Conservation (phyloP, 441 rosid genomes). For the Jatropha multifida region DNA sequence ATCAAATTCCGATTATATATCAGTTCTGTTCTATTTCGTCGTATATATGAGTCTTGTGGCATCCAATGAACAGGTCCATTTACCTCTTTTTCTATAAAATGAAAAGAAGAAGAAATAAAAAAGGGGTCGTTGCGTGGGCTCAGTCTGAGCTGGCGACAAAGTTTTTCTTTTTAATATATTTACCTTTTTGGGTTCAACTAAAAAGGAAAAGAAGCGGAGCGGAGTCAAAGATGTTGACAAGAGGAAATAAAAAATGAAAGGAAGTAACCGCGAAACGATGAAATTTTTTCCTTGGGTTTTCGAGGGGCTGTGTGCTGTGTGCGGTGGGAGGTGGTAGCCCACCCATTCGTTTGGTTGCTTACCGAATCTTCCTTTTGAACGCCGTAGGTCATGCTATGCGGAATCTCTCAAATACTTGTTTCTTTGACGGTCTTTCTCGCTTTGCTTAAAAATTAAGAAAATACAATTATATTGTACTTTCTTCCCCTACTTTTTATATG, state of each 20-base stretch:
- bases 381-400: conserved; percentile 28
- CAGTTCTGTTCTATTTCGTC: no score
- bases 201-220: neutral
- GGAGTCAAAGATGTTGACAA: conserved; percentile 38
- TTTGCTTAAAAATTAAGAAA: neutral
- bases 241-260: neutral
- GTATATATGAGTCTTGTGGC: no score
- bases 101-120: neutral
- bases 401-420: neutral
- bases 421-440: neutral
- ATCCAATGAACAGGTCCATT: no score
- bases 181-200: neutral
- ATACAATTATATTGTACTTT: no score
- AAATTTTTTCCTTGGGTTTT: conserved; percentile 21
- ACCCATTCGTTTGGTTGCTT: neutral
- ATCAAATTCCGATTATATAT: no score
- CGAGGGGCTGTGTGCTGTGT: conserved; percentile 12
- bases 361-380: conserved; percentile 38
- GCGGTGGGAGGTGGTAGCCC: neutral
- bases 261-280: conserved; percentile 12
- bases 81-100: no score
- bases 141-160: conserved; percentile 8
- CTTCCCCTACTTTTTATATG: no score
- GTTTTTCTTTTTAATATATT: neutral
- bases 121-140: neutral